phyloP scores from a whole-genome alignment of 345 rosid species.

The Litchi chinensis region DNA sequence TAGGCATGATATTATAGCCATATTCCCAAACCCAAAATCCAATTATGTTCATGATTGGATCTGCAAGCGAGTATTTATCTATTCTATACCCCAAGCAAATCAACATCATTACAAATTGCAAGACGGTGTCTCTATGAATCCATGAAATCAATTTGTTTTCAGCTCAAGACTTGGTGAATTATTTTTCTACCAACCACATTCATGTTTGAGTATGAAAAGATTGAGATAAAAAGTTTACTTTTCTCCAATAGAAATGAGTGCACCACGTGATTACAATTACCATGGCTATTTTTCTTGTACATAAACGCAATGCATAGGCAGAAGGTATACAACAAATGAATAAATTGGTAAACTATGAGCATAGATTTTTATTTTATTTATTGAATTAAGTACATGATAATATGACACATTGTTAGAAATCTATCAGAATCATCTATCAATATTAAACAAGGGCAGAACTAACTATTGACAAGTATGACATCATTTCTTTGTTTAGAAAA shows the following conservation, averaged over 20 bases:
- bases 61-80: no score
- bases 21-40: background rate
- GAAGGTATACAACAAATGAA: background rate
- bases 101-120: background rate
- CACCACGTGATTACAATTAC: background rate
- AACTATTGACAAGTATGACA: background rate
- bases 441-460: no score
- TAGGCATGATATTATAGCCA: background rate
- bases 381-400: no score
- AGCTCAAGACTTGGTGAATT: background rate
- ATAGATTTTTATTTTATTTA: no score
- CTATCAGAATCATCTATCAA: no score
- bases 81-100: no score
- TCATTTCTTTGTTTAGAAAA: background rate
- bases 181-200: background rate
- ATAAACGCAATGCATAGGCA: background rate
- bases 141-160: background rate
- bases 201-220: background rate
- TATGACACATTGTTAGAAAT: no score
- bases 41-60: background rate
- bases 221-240: background rate
- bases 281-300: background rate
- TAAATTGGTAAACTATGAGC: background rate
- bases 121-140: no score
- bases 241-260: background rate